A percentile compares a stretch with the other conserved stretches of the same genome.
These are phyloP conservation scores for Kandelia obovata DNA, from an alignment of 345 rosid genomes.

Conservation along the genomic window DNA sequence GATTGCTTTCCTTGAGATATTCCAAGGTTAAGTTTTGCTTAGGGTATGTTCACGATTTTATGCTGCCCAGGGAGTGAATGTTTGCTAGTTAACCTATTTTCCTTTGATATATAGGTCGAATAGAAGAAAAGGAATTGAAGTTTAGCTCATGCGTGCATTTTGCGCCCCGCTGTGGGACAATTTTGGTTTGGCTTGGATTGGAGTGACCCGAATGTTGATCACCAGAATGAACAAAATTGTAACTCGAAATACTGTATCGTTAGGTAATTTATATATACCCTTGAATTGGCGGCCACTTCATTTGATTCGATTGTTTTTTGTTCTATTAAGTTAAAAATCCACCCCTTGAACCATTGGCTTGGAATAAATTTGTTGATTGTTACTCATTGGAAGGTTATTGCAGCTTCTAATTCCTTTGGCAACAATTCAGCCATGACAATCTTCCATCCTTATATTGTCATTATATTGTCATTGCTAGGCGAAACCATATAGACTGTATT, in stretches of 20 bases:
- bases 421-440: background rate
- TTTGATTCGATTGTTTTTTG: slow-evolving; percentile 2
- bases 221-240: slow-evolving; percentile 24
- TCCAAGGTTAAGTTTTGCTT: slow-evolving; percentile 23
- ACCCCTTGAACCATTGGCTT: background rate
- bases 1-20: slow-evolving; percentile 10
- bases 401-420: background rate
- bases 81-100: background rate
- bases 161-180: slow-evolving; percentile 1
- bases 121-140: slow-evolving; percentile 13
- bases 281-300: background rate
- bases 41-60: background rate
- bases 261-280: slow-evolving; percentile 11
- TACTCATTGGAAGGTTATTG: background rate
- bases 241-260: slow-evolving; percentile 17
- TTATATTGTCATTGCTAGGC: too few species aligned
- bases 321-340: slow-evolving; percentile 4
- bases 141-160: slow-evolving; percentile 2
- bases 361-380: slow-evolving; percentile 5
- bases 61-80: background rate
- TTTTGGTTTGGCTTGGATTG: background rate
- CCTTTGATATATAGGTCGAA: slow-evolving; percentile 14
- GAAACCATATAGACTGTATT: too few species aligned
- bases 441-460: background rate
- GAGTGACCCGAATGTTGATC: slow-evolving; percentile 18